phyloP scores from a whole-genome alignment of 805 yeast genomes.

The Pichia eremophila region DNA sequence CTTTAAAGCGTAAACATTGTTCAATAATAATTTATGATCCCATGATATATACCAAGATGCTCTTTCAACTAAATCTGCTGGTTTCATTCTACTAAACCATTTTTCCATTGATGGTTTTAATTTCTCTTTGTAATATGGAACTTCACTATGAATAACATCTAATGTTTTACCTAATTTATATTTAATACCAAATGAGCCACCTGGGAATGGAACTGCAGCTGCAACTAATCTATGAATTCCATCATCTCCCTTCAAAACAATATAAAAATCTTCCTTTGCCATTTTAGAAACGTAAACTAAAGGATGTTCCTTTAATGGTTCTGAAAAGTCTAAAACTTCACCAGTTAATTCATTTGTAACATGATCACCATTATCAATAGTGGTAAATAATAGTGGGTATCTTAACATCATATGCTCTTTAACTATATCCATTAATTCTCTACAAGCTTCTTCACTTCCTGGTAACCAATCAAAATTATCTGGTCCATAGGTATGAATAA shows the following conservation, averaged over 20 bases:
- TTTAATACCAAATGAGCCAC: constrained; percentile 60
- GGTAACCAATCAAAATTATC: constrained; percentile 60
- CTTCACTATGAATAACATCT: constrained; percentile 57
- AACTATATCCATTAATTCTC: constrained; percentile 56
- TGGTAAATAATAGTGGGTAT: constrained; percentile 55
- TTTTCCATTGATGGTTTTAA: constrained; percentile 62
- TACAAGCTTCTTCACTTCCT: constrained; percentile 50
- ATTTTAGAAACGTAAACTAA: constrained; percentile 51
- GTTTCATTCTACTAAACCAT: constrained; percentile 57
- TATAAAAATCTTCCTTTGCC: constrained; percentile 70
- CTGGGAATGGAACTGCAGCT: constrained; percentile 74
- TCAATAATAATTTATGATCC: constrained; percentile 55
- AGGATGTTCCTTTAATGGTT: constrained; percentile 57
- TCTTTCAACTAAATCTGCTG: constrained; percentile 57
- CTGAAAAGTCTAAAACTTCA: constrained; percentile 50
- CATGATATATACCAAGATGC: constrained; percentile 70
- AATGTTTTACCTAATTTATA: constrained; percentile 51
- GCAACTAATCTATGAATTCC: constrained; percentile 58
- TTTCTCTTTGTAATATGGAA: constrained; percentile 61
- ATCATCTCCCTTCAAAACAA: constrained; percentile 45
- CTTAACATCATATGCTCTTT: constrained; percentile 49
- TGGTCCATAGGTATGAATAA: constrained; percentile 48
- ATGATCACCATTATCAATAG: constrained; percentile 38
- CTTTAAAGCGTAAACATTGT: constrained; percentile 43
- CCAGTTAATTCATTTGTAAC: constrained; percentile 53